Conservation (phyloP, 2,329 filamentous ascomycete species). For the Trichoderma arundinaceum region DNA sequence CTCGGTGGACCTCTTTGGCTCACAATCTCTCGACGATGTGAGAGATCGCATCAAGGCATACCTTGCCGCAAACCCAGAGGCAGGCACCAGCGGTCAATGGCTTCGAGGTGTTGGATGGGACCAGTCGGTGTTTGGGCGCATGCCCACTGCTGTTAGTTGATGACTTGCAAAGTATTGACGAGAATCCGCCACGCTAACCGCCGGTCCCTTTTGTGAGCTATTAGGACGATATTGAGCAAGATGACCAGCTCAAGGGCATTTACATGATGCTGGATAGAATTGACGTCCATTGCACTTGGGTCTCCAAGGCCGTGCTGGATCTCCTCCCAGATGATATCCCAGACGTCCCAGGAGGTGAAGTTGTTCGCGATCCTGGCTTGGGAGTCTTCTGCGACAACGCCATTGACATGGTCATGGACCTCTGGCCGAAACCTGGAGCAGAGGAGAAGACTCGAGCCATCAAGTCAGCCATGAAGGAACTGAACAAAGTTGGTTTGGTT, state of each 20-base stretch:
- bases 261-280: constrained; percentile 74
- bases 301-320: constrained; percentile 66
- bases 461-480: constrained; percentile 63
- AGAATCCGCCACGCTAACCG: not conserved
- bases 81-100: constrained; percentile 64
- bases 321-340: constrained; percentile 61
- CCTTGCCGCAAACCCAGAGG: constrained; percentile 53
- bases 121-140: constrained; percentile 66
- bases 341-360: constrained; percentile 67
- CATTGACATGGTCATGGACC: constrained; percentile 63
- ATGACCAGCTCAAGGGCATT: constrained; percentile 57
- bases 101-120: constrained; percentile 73
- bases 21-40: constrained; percentile 60
- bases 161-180: no score
- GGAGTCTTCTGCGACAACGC: constrained; percentile 78
- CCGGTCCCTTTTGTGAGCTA: not conserved
- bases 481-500: constrained; percentile 70
- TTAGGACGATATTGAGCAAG: constrained; percentile 60
- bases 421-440: constrained; percentile 62
- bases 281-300: constrained; percentile 73
- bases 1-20: constrained; percentile 68
- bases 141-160: constrained; percentile 66
- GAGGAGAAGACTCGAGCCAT: constrained; percentile 61
- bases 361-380: constrained; percentile 63
- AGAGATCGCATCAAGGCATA: constrained; percentile 59